Conservation (phyloP, 257 asterid species). For the Rauvolfia tetraphylla region DNA sequence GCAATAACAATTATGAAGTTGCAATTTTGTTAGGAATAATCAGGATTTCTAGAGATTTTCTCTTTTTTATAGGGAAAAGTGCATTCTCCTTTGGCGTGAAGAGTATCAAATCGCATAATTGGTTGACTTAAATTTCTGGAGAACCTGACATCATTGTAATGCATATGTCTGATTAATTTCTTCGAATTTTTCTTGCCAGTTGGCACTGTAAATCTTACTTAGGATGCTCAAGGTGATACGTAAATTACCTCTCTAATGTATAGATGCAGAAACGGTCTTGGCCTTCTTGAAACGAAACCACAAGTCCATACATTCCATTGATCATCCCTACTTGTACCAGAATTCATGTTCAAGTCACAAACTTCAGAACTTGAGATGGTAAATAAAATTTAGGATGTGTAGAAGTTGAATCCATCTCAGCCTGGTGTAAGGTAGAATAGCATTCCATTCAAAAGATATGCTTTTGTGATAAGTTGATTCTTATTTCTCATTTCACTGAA, state of each 20-base stretch:
- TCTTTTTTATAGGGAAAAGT: neutral
- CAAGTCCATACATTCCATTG: neutral
- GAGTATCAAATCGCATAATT: neutral
- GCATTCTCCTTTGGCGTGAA: neutral
- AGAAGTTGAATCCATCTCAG: neutral
- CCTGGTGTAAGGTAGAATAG: neutral
- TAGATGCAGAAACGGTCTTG: neutral
- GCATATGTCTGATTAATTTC: neutral
- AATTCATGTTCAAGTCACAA: neutral
- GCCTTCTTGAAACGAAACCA: neutral
- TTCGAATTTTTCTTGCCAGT: neutral
- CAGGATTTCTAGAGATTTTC: neutral
- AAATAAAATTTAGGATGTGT: neutral
- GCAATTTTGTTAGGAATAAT: neutral
- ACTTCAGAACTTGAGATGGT: neutral
- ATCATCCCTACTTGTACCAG: neutral
- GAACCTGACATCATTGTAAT: neutral
- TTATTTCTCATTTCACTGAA: neutral
- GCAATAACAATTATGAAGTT: too few species aligned
- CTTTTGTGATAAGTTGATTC: neutral
- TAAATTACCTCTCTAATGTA: neutral
- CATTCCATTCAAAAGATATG: neutral
- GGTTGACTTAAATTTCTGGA: neutral
- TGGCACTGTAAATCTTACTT: neutral
- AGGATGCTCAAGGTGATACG: neutral